Base-by-base conservation (phyloP, 148 eudicot species). In the Vaccinium darrowii region DNA sequence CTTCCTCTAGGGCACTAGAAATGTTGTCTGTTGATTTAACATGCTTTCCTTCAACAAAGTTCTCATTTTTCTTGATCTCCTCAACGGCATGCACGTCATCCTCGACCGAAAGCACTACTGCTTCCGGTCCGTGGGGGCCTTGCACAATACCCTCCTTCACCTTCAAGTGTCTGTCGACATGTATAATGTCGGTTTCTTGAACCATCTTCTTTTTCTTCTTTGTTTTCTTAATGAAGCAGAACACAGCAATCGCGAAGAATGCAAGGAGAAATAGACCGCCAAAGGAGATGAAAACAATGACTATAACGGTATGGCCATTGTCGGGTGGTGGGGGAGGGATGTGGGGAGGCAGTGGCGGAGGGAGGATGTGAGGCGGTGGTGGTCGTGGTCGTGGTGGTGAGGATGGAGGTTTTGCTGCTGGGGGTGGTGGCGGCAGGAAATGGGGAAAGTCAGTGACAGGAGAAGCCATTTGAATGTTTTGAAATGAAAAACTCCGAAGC, bases 71-170 rank as follows among this genome's bases (percentile, higher is more conserved):
- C 49, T 25, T 83, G 56, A 88, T 92, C 83, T 89, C 88, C 78
- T 91, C 91, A 33, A 90, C 91, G 50, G 84, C 78, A 83, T 92
- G 93, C 53, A 92, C 87, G 56, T 95, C 98, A 36, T 93, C 98
- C 82, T 94, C 93, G 0, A 93, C 13, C 9, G 90, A 83, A 3
- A 93, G 88, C 23, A 87, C 81, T 71, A 91, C 87, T 36, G 88
- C 87, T 86, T 92, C 81, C 4, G 84, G 81, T 5, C 98, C 98
- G 85, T 89, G 91, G n/a, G 98, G 98, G 19, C 98, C 96, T 14
- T 83, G 84, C 14, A 91, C 90, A 10, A 89, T 69, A 14, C 85
- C 82, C 86, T 94, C 91, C 25, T 93, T 90, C 56, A 94, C 84
- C 60, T 83, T 91, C 78, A 88, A 25, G 56, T 82, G 90, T 30